A percentile compares a stretch with the other conserved stretches of the same genome.
Evolutionary conservation across 225 moss, liverwort and hornwort genomes (phyloP).

Genomic region (Rhytidiadelphus loreus): DNA sequence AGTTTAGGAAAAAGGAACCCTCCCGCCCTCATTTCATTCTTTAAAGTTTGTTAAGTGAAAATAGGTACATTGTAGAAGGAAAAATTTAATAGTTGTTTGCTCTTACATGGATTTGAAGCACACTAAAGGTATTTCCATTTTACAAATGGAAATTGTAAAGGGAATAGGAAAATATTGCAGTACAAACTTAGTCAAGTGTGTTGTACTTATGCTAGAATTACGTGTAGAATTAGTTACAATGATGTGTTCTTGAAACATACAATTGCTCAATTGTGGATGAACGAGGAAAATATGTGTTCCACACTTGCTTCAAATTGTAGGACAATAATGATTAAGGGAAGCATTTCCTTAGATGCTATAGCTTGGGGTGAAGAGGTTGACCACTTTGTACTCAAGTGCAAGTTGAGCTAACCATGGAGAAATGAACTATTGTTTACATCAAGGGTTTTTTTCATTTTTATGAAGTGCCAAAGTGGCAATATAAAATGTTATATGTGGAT

Average conservation of each 20-base stretch:
- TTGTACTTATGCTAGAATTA: fast-evolving
- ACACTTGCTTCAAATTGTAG: fast-evolving
- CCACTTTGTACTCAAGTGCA: fast-evolving
- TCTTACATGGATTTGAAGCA: too few relatives aligned
- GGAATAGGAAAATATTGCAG: not conserved
- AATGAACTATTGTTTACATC: not conserved
- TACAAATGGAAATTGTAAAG: not conserved
- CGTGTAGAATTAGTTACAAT: not conserved
- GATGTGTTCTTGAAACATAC: not conserved
- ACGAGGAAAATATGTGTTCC: not conserved
- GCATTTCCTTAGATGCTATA: not conserved
- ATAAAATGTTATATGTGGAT: too few relatives aligned
- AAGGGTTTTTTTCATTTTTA: too few relatives aligned
- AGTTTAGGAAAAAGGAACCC: too few relatives aligned
- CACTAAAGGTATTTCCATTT: not conserved
- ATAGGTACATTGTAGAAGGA: too few relatives aligned
- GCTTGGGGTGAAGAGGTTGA: fast-evolving
- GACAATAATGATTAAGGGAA: fast-evolving
- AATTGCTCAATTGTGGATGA: not conserved
- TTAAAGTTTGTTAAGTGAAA: too few relatives aligned
- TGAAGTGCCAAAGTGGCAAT: too few relatives aligned
- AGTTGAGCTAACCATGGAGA: not conserved
- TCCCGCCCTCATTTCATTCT: too few relatives aligned
- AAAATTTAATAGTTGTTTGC: too few relatives aligned
- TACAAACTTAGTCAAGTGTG: not conserved